Percentiles rank a stretch among this genome's conserved stretches.
Conservation (phyloP, 2,329 filamentous ascomycete species). For the Aureobasidium sp. region DNA sequence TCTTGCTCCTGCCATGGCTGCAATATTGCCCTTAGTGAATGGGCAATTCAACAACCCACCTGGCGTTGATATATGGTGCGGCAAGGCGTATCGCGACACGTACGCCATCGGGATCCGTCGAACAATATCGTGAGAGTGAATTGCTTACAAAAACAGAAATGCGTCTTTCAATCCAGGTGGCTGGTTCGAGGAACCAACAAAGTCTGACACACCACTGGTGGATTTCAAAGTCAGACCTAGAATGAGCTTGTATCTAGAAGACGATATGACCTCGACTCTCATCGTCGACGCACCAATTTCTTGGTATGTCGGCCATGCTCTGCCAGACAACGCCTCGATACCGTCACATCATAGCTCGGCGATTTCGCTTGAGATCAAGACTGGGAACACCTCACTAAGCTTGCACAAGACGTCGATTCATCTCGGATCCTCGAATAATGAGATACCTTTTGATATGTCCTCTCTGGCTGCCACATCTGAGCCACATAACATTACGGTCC, state of each 20-base stretch:
- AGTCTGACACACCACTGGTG: constrained; percentile 30
- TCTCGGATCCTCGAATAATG: constrained; percentile 28
- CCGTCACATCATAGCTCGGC: constrained; percentile 12
- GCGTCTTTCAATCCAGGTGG: constrained; percentile 40
- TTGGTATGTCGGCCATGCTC: constrained; percentile 26
- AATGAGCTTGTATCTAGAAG: constrained; percentile 37
- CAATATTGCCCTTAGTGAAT: not conserved
- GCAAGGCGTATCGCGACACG: constrained; percentile 34
- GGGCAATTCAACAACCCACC: constrained; percentile 18
- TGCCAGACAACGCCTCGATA: not conserved
- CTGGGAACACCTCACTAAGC: constrained; percentile 17
- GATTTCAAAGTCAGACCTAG: constrained; percentile 35
- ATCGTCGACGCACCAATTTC: constrained; percentile 36
- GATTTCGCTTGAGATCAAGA: not conserved
- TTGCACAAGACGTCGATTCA: constrained; percentile 19
- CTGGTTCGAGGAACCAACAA: constrained; percentile 31
- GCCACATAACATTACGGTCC: constrained; percentile 30
- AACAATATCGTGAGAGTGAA: too few relatives aligned
- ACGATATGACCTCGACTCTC: constrained; percentile 28
- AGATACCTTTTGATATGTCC: constrained; percentile 22
- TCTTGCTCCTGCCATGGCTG: not conserved
- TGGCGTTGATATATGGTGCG: constrained; percentile 41
- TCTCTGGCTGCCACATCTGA: constrained; percentile 17
- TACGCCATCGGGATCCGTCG: not conserved
- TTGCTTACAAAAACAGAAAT: constrained; percentile 27